Percentiles rank a stretch among this genome's conserved stretches.
Conservation (phyloP, 208 protist species). For the Crithidia expoeki region DNA sequence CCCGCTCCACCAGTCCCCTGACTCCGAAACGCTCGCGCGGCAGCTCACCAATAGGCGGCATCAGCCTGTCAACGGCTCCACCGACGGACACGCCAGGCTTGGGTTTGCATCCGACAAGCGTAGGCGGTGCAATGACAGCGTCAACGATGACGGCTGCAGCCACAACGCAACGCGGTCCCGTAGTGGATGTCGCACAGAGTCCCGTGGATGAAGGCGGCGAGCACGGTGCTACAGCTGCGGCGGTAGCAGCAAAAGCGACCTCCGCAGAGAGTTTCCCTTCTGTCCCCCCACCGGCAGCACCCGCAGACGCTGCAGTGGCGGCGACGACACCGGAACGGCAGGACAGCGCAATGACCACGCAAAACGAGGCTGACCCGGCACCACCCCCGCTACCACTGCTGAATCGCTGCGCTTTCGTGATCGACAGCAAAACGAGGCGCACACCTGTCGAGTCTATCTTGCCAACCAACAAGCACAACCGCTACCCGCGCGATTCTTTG, state of each 20-base stretch:
- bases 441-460: conserved; percentile 53
- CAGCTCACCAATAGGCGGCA: conserved; percentile 39
- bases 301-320: not conserved
- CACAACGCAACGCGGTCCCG: not conserved
- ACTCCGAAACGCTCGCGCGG: conserved; percentile 46
- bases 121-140: conserved; percentile 8
- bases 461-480: conserved; percentile 67
- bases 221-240: not conserved
- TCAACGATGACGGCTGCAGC: not conserved
- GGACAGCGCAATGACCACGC: not conserved
- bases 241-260: not conserved
- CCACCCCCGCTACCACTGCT: conserved; percentile 31
- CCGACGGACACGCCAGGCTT: conserved; percentile 42
- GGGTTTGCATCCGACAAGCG: conserved; percentile 21
- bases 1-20: conserved; percentile 53
- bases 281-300: not conserved
- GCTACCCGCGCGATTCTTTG: conserved; percentile 70
- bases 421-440: conserved; percentile 65
- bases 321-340: not conserved
- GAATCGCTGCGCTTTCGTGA: conserved; percentile 68
- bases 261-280: not conserved
- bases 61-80: conserved; percentile 37
- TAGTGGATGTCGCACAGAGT: not conserved
- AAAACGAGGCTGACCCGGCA: not conserved
- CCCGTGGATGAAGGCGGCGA: not conserved